Base-by-base conservation (phyloP, 2,329 filamentous ascomycete genomes). In the Zasmidium citrigriseum region DNA sequence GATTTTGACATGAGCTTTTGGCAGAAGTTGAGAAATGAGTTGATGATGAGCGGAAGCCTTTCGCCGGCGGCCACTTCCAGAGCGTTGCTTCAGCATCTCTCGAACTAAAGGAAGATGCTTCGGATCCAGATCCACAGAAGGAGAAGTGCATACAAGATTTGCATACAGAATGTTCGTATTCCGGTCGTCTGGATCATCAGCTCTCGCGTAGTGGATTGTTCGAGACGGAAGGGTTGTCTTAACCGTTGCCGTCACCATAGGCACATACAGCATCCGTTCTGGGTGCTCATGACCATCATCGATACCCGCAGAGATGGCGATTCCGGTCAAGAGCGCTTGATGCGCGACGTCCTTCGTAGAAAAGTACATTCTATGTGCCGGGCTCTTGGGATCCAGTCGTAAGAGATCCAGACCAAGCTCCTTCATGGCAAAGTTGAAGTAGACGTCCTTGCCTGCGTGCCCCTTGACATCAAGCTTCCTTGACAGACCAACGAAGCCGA, bases 281-380 rank as follows among this genome's bases (percentile, higher is more conserved):
- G 91, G 89, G 67, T 90, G 89, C 9, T 89, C 90, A 24, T 88
- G 86, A n/a, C 91, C 91, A 72, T 97, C 92, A 69, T 97, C 93
- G 34, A 99, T 82, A 41, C 92, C 95, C 57, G 98, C 83, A 0
- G 93, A 93, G 56, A 99, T 90, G 0, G 95, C 96, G 44, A 99
- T 86, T 2, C 93, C 95, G 18, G 93, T 95, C 21, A 95, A 84
- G 34, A 99, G 82, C 11, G 93, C 95, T 79, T 99, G 93, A 73
- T 99, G 95, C 12, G 95, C 95, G 68, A 97, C 87, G 71, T 97
- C 95, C 61, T 91, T 89, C 21, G 89, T 86, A 2, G 93, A 90
- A 71, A 99, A 99, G 75, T 99, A 98, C 95, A 98, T 99, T 63
- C 95, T 87, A 80, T 99, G 95, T 0, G 93, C 92, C 0, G 95